Base-by-base conservation (phyloP, 805 yeast genomes). In the Kodamaea sagamina region DNA sequence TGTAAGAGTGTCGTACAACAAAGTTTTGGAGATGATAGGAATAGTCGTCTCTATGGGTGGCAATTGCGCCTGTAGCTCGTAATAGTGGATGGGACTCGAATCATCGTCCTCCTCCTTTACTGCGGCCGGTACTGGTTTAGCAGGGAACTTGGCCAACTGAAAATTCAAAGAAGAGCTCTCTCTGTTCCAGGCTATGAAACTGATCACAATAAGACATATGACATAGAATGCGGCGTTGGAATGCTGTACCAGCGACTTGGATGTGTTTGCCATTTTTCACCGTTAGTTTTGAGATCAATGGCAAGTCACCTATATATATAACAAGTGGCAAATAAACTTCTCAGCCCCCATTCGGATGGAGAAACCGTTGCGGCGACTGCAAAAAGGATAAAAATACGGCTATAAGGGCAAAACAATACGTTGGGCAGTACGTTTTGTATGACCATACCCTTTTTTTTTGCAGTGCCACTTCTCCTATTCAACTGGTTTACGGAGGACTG, bases 11-110 rank as follows among this genome's bases (percentile, higher is more conserved):
- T 26, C 17, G 19, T 8, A 12, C 18, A 36, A 27, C 39, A 15
- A 12, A 9, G 17, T 29, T 11, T 39, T 22, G 26, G 19, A 19
- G 6, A 39, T 13, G 13, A 39, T n/a, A 6, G 13, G 12, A 4
- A 29, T 17, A 7, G 39, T 25, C 25, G 13, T 24, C 13, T 41
- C 39, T 10, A 17, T 16, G 10, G 26, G 25, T 11, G 32, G 32
- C n/a, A 41, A 28, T 11, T 16, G 32, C 1, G 24, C 26, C 22
- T 41, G 39, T 12, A 39, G 21, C 21, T 39, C 41, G 17, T 39
- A 39, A 29, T 18, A 39, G 6, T 27, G 26, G 10, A 39, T 29
- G 2, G 36, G 41, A 11, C 28, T 18, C 25, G 25, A 19, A 18
- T 21, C 18, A 10, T 39, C 18, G 9, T 24, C 34, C 27, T 31